Percentiles rank a stretch among this genome's conserved stretches.
phyloP scores from a whole-genome alignment of 805 yeast species.

The Candida cerambycidarum region DNA sequence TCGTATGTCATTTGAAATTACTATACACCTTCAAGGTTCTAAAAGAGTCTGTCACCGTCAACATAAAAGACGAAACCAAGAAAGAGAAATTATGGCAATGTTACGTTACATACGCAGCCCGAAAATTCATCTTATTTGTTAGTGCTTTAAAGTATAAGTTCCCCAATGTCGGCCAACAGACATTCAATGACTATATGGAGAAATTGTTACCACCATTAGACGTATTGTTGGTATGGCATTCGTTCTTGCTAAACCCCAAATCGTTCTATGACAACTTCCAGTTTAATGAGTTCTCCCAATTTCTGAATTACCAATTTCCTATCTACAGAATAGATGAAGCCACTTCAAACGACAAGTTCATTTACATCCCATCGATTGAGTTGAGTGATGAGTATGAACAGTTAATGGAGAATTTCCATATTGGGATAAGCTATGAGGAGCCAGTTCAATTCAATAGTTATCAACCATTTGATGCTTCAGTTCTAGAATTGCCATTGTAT shows the following conservation, averaged over 20 bases:
- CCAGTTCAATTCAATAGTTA: background rate
- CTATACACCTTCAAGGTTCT: constrained; percentile 18
- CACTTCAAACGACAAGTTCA: constrained; percentile 9
- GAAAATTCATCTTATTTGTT: constrained; percentile 22
- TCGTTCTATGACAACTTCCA: constrained; percentile 16
- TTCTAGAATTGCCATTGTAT: background rate
- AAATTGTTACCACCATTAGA: constrained; percentile 20
- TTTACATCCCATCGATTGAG: constrained; percentile 9
- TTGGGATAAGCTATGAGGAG: background rate
- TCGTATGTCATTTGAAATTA: constrained; percentile 22
- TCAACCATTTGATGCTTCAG: background rate
- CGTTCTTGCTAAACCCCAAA: constrained; percentile 20
- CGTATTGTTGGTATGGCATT: constrained; percentile 24
- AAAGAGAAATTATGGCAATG: constrained; percentile 21
- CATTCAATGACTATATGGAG: background rate
- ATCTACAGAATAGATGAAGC: constrained; percentile 8
- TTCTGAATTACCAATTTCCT: constrained; percentile 20
- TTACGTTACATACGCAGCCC: constrained; percentile 21
- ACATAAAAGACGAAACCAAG: background rate
- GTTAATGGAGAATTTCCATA: background rate
- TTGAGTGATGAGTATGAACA: background rate
- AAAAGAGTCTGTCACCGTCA: background rate
- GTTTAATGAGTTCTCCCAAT: constrained; percentile 9
- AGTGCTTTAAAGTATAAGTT: constrained; percentile 12
- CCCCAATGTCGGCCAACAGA: background rate